phyloP scores from a whole-genome alignment of 169 alveolate species.

The Plasmodium reichenowi region DNA sequence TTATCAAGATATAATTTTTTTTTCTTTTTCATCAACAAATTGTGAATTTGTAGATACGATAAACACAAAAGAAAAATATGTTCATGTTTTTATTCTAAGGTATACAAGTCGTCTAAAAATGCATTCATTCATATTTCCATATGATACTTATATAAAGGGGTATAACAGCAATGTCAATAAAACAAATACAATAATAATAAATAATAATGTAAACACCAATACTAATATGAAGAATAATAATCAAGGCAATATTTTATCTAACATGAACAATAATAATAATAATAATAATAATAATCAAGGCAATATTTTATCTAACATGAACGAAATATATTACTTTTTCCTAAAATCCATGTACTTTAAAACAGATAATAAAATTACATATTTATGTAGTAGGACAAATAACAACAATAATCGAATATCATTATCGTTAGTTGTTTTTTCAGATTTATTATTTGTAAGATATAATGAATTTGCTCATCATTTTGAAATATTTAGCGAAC shows the following conservation, averaged over 20 bases:
- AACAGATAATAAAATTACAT: slow-evolving; percentile 10
- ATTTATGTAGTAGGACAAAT: slow-evolving; percentile 5
- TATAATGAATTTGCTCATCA: slow-evolving; percentile 53
- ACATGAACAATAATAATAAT: too few relatives aligned
- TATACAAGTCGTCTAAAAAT: slow-evolving; percentile 16
- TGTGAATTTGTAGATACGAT: neutral
- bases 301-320: too few relatives aligned
- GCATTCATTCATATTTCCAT: neutral
- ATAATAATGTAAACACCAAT: too few relatives aligned
- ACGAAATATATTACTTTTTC: too few relatives aligned
- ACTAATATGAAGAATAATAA: too few relatives aligned
- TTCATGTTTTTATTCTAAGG: neutral
- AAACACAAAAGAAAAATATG: neutral
- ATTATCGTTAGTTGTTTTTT: slow-evolving; percentile 11
- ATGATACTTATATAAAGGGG: neutral
- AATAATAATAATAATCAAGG: too few relatives aligned
- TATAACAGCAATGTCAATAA: too few relatives aligned
- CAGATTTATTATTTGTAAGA: slow-evolving; percentile 16
- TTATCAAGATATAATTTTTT: neutral
- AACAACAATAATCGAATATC: neutral
- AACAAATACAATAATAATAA: too few relatives aligned
- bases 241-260: too few relatives aligned
- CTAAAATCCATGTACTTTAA: neutral
- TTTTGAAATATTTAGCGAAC: slow-evolving; percentile 17
- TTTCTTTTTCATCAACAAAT: slow-evolving; percentile 8